Base-by-base conservation (phyloP, 2,329 filamentous ascomycete species). In the Xylaria digitata region DNA sequence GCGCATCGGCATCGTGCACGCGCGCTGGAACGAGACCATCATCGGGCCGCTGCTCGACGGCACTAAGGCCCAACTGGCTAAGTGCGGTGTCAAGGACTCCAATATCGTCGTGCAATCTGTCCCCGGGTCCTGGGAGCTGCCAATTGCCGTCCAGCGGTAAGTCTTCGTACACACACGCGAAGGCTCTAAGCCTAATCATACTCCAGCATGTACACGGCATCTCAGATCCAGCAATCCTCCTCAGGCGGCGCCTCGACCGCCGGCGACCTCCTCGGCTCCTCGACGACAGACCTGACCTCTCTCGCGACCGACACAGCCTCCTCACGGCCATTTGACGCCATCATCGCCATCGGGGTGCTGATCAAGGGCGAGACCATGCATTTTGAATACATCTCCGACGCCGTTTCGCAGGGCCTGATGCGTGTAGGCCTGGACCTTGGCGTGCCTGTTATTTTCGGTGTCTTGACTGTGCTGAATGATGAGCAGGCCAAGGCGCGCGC, bases 311-410 rank as follows among this genome's bases (percentile, higher is more conserved):
- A 80, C 53, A 69, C 78, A 34, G 75, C 81, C 2, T 72, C 81
- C 2, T 23, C 77, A 65, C 82, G 84, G 63, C 88, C 93, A 21
- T 98, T 98, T 75, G 95, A 98, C 78, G 96, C 96, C 69, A 89
- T 99, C 70, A 94, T 99, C 72, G 94, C 96, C 60, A 92, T 99
- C 73, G 96, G 96, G 63, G 94, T 97, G 63, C 88, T 99, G 68
- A 97, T 99, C 83, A 99, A 99, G 84, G 96, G 96, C 79, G 92
- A 97, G 82, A 98, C 96, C 6, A 97, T 97, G 94, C 96, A 99
- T 82, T 99, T 99, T 77, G 96, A 99, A 82, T 98, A 99, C 83
- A 99, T 99, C 75, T 87, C 94, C 48, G 96, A 98, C 71, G 89
- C 93, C 46, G 94, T 96, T 6, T 93, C 90, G 65, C 93, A 97